Percentiles rank a stretch among this genome's conserved stretches.
Evolutionary conservation across 2,329 filamentous ascomycete species (phyloP).

Genomic region (Fusarium sp.): DNA sequence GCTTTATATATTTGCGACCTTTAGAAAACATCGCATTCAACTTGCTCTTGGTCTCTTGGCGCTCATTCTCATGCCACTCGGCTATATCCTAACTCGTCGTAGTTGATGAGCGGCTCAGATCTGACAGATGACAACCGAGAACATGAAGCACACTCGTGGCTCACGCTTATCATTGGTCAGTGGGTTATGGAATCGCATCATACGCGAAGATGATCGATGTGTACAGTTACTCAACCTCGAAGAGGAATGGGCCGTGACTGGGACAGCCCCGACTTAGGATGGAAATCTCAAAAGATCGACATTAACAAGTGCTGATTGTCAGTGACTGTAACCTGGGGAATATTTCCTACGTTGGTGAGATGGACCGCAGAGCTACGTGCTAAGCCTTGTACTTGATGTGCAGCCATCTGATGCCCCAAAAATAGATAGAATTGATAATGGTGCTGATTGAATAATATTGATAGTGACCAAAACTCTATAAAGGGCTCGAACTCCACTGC

Average conservation of each 20-base stretch:
- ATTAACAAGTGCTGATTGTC: slow-evolving; percentile 4
- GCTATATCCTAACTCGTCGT: not conserved
- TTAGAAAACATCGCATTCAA: not conserved
- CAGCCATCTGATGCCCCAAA: not conserved
- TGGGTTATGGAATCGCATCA: too few species aligned
- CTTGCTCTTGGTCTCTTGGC: not conserved
- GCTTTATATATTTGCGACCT: not conserved
- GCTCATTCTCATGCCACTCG: not conserved
- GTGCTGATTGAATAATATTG: not conserved
- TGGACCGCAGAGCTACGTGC: not conserved
- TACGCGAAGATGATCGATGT: not conserved
- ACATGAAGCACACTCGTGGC: not conserved
- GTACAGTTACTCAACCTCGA: not conserved
- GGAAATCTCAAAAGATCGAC: not conserved
- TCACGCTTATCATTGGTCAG: not conserved
- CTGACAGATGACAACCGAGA: not conserved
- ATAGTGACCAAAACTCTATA: too few species aligned
- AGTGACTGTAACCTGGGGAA: not conserved
- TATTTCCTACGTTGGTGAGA: not conserved
- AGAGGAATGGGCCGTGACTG: not conserved
- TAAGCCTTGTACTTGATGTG: too few species aligned
- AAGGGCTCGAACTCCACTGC: too few species aligned
- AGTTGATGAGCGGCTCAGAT: not conserved
- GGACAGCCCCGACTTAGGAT: not conserved
- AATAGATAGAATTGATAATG: not conserved